phyloP scores from a whole-genome alignment of 805 yeast species.

The Candida ipomoeae region DNA sequence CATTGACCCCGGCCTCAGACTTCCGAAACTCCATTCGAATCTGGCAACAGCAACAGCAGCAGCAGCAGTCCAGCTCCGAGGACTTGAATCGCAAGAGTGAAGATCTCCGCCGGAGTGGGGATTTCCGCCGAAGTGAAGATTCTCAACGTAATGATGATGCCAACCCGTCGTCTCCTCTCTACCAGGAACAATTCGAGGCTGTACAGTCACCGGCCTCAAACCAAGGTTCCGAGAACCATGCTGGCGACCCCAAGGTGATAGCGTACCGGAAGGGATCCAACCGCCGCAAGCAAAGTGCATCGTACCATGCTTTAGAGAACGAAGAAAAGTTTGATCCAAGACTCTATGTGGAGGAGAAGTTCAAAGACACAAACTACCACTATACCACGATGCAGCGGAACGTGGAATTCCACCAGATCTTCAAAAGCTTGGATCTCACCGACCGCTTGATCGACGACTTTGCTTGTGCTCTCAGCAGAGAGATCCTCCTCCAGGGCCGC shows the following conservation, averaged over 20 bases:
- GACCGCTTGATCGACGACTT: slow-evolving; percentile 83
- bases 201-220: neutral
- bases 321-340: slow-evolving; percentile 33
- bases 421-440: slow-evolving; percentile 59
- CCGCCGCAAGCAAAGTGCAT: slow-evolving; percentile 28
- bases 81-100: slow-evolving; percentile 1
- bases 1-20: slow-evolving; percentile 13
- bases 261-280: slow-evolving; percentile 35
- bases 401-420: slow-evolving; percentile 71
- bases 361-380: slow-evolving; percentile 52
- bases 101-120: neutral
- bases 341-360: slow-evolving; percentile 56
- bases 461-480: slow-evolving; percentile 84
- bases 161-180: neutral
- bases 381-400: slow-evolving; percentile 55
- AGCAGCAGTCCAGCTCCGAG: slow-evolving; percentile 4
- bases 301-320: slow-evolving; percentile 6
- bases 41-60: slow-evolving; percentile 19
- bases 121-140: neutral
- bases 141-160: neutral
- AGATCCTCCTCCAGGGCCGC: slow-evolving; percentile 83
- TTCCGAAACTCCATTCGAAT: slow-evolving; percentile 14
- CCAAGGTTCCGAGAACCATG: slow-evolving; percentile 4
- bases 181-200: neutral
- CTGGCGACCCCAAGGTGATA: slow-evolving; percentile 34